Conservation (phyloP, 495 filamentous ascomycete genomes). For the Penicillium coffeae region DNA sequence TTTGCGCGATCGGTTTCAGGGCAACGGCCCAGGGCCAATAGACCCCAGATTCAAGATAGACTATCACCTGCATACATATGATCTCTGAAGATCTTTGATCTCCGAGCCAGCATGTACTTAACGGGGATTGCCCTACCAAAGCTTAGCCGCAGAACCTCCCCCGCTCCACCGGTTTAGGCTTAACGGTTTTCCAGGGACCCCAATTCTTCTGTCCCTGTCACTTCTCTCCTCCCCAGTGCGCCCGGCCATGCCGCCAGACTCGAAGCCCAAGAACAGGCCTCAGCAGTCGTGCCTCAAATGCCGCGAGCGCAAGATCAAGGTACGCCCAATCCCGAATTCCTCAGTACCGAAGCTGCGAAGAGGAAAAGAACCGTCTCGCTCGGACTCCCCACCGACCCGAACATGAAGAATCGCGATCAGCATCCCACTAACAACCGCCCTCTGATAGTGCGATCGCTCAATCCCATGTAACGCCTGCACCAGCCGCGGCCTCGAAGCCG, state of each 20-base stretch:
- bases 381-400: too few relatives aligned
- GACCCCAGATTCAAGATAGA: too few relatives aligned
- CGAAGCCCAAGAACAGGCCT: constrained; percentile 26
- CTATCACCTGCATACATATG: too few relatives aligned
- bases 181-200: neutral
- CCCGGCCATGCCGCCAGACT: constrained; percentile 13
- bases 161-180: neutral
- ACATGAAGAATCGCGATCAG: too few relatives aligned
- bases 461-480: constrained; percentile 31
- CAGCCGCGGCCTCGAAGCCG: constrained; percentile 26
- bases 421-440: too few relatives aligned
- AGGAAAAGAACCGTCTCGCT: too few relatives aligned
- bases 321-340: constrained; percentile 37
- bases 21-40: too few relatives aligned
- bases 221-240: neutral
- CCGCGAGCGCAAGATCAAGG: constrained; percentile 35
- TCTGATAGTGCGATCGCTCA: constrained; percentile 35
- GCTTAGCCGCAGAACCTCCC: neutral
- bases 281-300: constrained; percentile 33
- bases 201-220: neutral
- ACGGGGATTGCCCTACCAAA: too few relatives aligned
- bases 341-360: neutral
- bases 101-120: too few relatives aligned
- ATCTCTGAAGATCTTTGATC: too few relatives aligned
- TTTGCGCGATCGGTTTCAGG: too few relatives aligned